A percentile compares a stretch with the other conserved stretches of the same genome.
Conservation (phyloP, 2,329 filamentous ascomycete genomes). For the Teratosphaeria nubilosa region DNA sequence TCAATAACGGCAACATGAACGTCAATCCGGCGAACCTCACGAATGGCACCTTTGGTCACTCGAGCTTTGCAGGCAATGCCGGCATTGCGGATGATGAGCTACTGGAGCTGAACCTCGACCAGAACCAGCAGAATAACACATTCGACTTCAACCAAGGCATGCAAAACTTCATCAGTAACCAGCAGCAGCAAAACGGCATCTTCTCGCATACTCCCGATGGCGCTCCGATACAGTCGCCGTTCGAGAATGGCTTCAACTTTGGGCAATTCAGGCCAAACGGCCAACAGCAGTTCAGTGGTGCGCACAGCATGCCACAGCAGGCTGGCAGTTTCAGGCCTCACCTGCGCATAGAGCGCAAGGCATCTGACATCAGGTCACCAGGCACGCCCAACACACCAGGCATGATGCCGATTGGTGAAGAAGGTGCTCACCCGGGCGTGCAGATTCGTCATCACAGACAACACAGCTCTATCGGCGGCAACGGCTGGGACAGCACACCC, state of each 20-base stretch:
- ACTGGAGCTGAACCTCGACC: conserved; percentile 52
- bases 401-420: conserved; percentile 62
- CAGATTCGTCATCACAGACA: conserved; percentile 46
- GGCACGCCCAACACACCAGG: conserved; percentile 80
- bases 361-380: conserved; percentile 65
- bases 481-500: conserved; percentile 81
- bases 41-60: conserved; percentile 50
- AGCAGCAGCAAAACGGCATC: conserved; percentile 54
- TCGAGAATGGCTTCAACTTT: conserved; percentile 65
- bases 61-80: conserved; percentile 67
- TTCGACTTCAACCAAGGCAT: conserved; percentile 38
- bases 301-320: conserved; percentile 24
- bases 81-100: conserved; percentile 83
- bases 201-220: conserved; percentile 90
- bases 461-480: conserved; percentile 43
- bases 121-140: conserved; percentile 19
- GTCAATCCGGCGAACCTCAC: conserved; percentile 80
- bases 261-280: conserved; percentile 60
- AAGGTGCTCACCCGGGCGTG: conserved; percentile 22
- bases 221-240: conserved; percentile 84
- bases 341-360: conserved; percentile 45
- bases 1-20: conserved; percentile 41
- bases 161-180: conserved; percentile 39
- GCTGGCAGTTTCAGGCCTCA: conserved; percentile 16
- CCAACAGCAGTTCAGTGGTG: conserved; percentile 33